Conservation (phyloP, 257 asterid genomes). For the Misopates orontium region DNA sequence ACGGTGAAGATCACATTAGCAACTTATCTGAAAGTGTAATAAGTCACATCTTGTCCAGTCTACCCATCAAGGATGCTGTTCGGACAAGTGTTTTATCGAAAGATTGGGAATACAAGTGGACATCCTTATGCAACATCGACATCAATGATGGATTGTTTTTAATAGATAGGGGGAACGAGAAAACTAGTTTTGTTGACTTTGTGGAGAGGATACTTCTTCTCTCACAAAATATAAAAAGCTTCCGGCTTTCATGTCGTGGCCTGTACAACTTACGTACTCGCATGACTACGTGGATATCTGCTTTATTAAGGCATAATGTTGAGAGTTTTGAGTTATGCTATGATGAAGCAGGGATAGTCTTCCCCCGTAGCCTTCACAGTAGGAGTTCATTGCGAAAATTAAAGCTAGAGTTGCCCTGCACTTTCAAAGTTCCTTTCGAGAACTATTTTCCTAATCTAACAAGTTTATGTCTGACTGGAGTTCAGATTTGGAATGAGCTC, state of each 20-base stretch:
- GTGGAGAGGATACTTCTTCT: not conserved
- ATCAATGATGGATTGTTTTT: no score
- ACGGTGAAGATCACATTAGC: no score
- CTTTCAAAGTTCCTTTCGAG: not conserved
- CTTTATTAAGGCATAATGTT: not conserved
- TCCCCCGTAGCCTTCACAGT: constrained; percentile 6
- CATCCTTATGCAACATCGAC: no score
- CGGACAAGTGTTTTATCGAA: no score
- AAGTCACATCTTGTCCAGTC: not conserved
- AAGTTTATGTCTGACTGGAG: not conserved
- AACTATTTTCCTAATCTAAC: constrained; percentile 4
- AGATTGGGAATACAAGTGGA: no score
- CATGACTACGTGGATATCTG: constrained; percentile 2
- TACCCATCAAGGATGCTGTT: not conserved
- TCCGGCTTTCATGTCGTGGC: not conserved
- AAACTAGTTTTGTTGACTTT: not conserved
- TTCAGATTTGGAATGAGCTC: not conserved
- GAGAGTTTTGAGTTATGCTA: not conserved
- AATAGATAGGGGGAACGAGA: not conserved
- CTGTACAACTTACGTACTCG: not conserved
- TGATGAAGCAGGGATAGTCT: not conserved
- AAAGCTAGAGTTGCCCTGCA: not conserved
- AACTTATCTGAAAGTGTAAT: not conserved
- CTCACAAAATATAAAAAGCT: not conserved
- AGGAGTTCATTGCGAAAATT: not conserved